These are phyloP conservation scores for Ceratonia siliqua DNA, from an alignment of 306 rosid genomes.

Conservation along the genomic window DNA sequence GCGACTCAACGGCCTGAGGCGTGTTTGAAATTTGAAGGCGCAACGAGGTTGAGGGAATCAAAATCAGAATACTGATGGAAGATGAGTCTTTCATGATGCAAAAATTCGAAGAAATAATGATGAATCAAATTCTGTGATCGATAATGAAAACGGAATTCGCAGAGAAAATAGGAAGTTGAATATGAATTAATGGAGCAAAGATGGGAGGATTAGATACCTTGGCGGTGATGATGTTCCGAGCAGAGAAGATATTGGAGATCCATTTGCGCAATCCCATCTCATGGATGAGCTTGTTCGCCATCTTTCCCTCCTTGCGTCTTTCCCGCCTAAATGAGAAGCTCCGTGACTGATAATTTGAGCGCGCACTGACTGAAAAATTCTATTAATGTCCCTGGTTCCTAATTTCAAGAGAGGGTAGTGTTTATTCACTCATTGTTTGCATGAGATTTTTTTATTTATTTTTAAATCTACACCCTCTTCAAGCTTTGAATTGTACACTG, in stretches of 20 bases:
- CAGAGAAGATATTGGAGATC: constrained; percentile 71
- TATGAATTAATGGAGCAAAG: neutral
- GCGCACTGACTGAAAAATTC: neutral
- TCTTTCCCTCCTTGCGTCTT: constrained; percentile 2
- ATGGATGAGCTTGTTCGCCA: constrained; percentile 78
- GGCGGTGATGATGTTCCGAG: constrained; percentile 81
- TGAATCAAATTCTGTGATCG: neutral
- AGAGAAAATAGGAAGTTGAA: neutral
- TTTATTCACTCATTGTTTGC: no score
- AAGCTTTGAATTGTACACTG: no score
- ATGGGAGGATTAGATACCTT: constrained; percentile 40
- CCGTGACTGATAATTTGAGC: neutral
- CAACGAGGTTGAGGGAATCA: neutral
- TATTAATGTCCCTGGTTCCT: no score
- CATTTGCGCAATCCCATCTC: constrained; percentile 74
- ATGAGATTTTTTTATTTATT: no score
- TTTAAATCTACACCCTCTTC: no score
- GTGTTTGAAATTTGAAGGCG: neutral
- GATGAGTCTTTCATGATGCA: neutral
- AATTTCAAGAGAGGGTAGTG: no score
- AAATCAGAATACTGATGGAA: neutral
- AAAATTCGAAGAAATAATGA: neutral
- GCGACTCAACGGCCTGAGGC: neutral
- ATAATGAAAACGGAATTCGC: neutral
- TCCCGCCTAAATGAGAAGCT: constrained; percentile 45